Evolutionary conservation across 2,329 filamentous ascomycete species (phyloP), one percentile per base, ranked within the genome.

Genomic region (Cladosporium oxysporum): DNA sequence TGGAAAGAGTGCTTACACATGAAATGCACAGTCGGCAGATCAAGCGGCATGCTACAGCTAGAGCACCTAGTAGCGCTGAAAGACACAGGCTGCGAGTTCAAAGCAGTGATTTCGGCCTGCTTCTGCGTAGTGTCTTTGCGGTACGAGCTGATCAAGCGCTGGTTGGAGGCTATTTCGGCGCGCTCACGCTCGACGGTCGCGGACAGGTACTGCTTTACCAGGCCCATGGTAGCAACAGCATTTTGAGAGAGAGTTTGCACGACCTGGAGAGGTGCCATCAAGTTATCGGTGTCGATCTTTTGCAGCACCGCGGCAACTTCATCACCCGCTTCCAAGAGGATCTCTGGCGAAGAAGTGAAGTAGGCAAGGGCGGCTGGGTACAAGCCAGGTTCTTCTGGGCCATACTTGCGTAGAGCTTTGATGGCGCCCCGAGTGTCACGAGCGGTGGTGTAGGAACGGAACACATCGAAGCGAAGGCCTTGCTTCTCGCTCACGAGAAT

Each of bases 1-100:
- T 99, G 95, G 83, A 97, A 99, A 67, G 90, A 93, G 77, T 99
- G 95, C 77, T 96, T 97, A 82, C 95, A 99, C 69, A 99, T 80
- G 77, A 99, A 99, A 76, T 99, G 95, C 58, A 99, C 93, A 0
- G 90, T 91, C 0, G 95, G 95, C 14, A 98, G 83, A 70, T 97
- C 93, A 21, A 98, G 84, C 29, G 87, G 84, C 44, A 88, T 86
- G 18, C 88, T 88, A 76, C 95, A 99, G 61, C 91, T 89, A 31
- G 90, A 89, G 77, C 95, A 99, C 61, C 95, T 87, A 37, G 93
- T 93, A 0, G 93, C 89, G 76, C 96, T 92, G 83, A 99, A 98
- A 0, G 96, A 91, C 23, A 90, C 88, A 0, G 95, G 93, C 74
- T 96, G 94, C 10, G 85, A 85, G 8, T 85, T 86, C 0, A 99